Evolutionary conservation across 192 early-diverging fungal species (phyloP).

Genomic region (Podila minutissima): DNA sequence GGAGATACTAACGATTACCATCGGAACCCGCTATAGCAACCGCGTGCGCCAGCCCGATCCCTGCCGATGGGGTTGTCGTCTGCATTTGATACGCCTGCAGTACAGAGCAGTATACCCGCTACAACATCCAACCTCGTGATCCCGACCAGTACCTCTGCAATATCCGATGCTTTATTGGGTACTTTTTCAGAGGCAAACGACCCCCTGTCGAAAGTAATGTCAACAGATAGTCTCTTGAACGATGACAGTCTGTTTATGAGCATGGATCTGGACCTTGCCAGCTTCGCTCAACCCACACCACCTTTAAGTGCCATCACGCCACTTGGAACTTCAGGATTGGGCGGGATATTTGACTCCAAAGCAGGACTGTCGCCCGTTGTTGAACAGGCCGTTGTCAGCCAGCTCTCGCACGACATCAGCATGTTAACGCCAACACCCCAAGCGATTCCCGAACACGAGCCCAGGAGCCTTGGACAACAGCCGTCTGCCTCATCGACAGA

Average conservation of each 20-base stretch:
- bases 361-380: neutral
- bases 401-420: conserved; percentile 17
- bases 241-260: conserved; percentile 35
- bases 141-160: neutral
- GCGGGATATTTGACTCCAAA: neutral
- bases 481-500: conserved; percentile 5
- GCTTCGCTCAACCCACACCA: conserved; percentile 20
- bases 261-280: conserved; percentile 30
- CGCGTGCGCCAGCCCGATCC: conserved; percentile 6
- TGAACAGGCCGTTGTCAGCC: conserved; percentile 9
- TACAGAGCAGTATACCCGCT: conserved; percentile 47
- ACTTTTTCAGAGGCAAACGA: conserved; percentile 11
- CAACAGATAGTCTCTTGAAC: conserved; percentile 18
- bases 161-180: conserved; percentile 12
- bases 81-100: conserved; percentile 8
- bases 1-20: too few relatives aligned
- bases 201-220: conserved; percentile 11
- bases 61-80: conserved; percentile 6
- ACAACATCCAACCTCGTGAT: conserved; percentile 9
- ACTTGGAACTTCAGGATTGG: conserved; percentile 1
- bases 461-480: neutral
- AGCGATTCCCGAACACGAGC: conserved; percentile 9
- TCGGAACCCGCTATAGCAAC: conserved; percentile 19
- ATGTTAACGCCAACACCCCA: conserved; percentile 22
- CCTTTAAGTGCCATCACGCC: conserved; percentile 19